Percentiles rank a stretch among this genome's conserved stretches.
Conservation (phyloP, 345 rosid species). For the Citrus inodora region DNA sequence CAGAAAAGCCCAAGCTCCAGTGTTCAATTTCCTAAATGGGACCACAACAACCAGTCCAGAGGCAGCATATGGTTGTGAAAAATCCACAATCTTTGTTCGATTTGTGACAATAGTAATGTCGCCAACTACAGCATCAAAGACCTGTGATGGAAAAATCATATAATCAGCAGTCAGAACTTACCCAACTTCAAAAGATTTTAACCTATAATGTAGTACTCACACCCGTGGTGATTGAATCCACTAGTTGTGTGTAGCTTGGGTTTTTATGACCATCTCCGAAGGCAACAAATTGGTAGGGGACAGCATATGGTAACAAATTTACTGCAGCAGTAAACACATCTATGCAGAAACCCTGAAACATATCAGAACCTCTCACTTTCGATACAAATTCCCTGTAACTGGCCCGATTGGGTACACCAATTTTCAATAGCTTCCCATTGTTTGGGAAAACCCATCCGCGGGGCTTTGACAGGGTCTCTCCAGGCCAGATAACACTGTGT, state of each 20-base stretch:
- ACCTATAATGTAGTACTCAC: conserved; percentile 50
- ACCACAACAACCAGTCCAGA: conserved; percentile 93
- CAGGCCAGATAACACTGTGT: conserved; percentile 81
- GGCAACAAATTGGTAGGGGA: conserved; percentile 66
- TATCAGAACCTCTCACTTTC: conserved; percentile 50
- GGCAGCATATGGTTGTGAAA: conserved; percentile 85
- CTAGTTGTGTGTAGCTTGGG: conserved; percentile 81
- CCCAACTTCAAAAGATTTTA: background rate
- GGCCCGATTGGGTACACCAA: conserved; percentile 78
- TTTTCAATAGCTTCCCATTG: conserved; percentile 75
- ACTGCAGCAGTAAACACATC: conserved; percentile 87
- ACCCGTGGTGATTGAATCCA: conserved; percentile 60
- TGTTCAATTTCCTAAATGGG: conserved; percentile 64
- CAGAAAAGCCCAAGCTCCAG: conserved; percentile 96
- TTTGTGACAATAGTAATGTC: conserved; percentile 86
- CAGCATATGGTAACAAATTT: conserved; percentile 76
- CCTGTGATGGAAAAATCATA: conserved; percentile 34
- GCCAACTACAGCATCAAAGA: conserved; percentile 84
- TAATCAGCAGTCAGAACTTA: conserved; percentile 6
- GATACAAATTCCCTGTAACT: conserved; percentile 80
- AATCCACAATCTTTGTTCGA: conserved; percentile 82
- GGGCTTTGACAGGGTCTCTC: conserved; percentile 67
- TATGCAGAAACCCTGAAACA: conserved; percentile 84
- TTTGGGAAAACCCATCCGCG: conserved; percentile 97
- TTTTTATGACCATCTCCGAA: conserved; percentile 69